These are phyloP conservation scores for Claviceps sorghi DNA, from an alignment of 2,329 filamentous ascomycete species.

Conservation along the genomic window DNA sequence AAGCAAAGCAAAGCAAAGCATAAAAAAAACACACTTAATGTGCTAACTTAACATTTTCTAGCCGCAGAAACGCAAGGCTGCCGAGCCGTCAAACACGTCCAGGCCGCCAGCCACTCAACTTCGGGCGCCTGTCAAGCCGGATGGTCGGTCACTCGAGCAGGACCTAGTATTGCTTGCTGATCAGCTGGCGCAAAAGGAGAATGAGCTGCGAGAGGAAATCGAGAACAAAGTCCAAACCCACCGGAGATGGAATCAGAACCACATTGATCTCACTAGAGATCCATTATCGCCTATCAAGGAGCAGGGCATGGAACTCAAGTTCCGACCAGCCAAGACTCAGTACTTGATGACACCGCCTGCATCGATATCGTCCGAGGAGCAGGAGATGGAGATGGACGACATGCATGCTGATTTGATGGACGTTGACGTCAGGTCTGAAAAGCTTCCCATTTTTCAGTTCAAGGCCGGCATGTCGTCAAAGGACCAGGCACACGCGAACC, in stretches of 20 bases:
- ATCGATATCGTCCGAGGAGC: slow-evolving; percentile 37
- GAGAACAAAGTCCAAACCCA: slow-evolving; percentile 80
- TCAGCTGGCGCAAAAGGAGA: slow-evolving; percentile 65
- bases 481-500: slow-evolving; percentile 25
- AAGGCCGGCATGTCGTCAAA: slow-evolving; percentile 22
- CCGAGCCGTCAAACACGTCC: slow-evolving; percentile 46
- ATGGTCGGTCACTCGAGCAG: slow-evolving; percentile 58
- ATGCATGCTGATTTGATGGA: slow-evolving; percentile 29
- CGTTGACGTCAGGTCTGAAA: slow-evolving; percentile 17
- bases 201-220: slow-evolving; percentile 66
- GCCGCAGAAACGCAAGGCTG: slow-evolving; percentile 56
- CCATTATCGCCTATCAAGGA: slow-evolving; percentile 69
- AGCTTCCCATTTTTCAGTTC: slow-evolving; percentile 29
- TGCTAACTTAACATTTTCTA: slow-evolving; percentile 24
- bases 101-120: slow-evolving; percentile 48
- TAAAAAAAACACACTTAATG: no score
- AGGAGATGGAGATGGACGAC: slow-evolving; percentile 38
- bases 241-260: slow-evolving; percentile 79
- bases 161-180: slow-evolving; percentile 69
- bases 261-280: slow-evolving; percentile 73
- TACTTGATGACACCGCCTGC: slow-evolving; percentile 53
- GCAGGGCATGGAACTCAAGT: slow-evolving; percentile 44
- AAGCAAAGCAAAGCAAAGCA: no score
- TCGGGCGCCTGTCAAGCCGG: slow-evolving; percentile 54
- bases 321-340: slow-evolving; percentile 58